phyloP scores from a whole-genome alignment of 345 rosid species.

The Citrus glauca region DNA sequence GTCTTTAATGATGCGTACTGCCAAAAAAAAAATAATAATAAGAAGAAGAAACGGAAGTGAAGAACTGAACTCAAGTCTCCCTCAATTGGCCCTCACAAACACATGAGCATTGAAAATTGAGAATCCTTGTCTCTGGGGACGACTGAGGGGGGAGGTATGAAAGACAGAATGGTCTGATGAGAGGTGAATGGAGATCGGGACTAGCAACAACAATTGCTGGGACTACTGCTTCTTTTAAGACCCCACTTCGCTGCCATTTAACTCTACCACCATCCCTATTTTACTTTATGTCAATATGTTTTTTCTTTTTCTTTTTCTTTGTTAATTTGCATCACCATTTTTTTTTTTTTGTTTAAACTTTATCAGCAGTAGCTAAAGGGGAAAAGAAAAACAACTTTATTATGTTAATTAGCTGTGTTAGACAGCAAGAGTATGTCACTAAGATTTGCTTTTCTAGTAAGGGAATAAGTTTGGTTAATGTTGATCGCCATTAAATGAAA shows the following conservation, averaged over 20 bases:
- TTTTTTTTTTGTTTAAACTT: background rate
- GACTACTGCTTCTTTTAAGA: background rate
- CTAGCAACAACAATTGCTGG: background rate
- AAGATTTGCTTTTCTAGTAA: background rate
- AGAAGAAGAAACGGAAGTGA: too few species aligned
- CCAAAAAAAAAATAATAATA: background rate
- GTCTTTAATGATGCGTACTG: background rate
- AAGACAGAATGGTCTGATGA: background rate
- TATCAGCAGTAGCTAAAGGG: background rate
- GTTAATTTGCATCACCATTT: background rate
- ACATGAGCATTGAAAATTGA: background rate
- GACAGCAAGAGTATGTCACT: background rate
- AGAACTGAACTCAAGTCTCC: background rate
- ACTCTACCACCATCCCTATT: background rate
- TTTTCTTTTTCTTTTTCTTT: background rate
- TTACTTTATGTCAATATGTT: background rate
- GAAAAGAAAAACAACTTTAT: background rate
- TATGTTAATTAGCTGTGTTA: too few species aligned
- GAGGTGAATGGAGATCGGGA: background rate
- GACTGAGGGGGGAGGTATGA: background rate
- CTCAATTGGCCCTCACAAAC: constrained; percentile 6
- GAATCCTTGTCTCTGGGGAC: constrained; percentile 6
- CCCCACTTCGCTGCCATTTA: constrained; percentile 5
- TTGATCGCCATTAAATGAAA: background rate
- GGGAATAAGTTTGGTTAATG: background rate